These are phyloP conservation scores for Eucalyptus dawsonii DNA, from an alignment of 345 rosid species.

Conservation along the genomic window DNA sequence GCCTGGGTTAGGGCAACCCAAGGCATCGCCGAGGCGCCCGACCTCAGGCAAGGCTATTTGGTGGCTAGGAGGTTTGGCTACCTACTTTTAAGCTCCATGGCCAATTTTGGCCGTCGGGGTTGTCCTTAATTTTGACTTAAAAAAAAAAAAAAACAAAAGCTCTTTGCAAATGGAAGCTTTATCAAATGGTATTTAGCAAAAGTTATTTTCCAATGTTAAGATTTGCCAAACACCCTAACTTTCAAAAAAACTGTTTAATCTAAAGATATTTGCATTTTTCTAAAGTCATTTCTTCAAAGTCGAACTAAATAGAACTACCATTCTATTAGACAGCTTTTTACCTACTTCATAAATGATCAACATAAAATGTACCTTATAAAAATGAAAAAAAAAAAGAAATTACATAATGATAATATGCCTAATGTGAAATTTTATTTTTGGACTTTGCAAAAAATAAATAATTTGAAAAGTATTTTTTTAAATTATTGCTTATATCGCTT, in stretches of 20 bases:
- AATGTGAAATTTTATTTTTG: neutral
- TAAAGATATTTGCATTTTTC: too few species aligned
- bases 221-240: too few species aligned
- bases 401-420: neutral
- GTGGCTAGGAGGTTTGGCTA: too few species aligned
- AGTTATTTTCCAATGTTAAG: too few species aligned
- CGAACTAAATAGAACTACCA: accelerated
- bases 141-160: too few species aligned
- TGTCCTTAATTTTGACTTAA: too few species aligned
- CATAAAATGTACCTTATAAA: neutral
- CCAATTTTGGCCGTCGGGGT: accelerated
- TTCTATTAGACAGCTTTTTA: neutral
- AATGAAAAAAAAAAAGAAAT: neutral
- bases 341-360: neutral
- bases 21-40: too few species aligned
- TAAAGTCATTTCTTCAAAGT: too few species aligned
- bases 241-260: accelerated
- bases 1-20: accelerated
- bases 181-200: too few species aligned
- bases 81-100: too few species aligned
- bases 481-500: neutral
- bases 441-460: neutral
- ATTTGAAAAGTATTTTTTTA: neutral
- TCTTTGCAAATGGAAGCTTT: too few species aligned
- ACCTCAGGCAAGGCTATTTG: accelerated